A percentile compares a stretch with the other conserved stretches of the same genome.
These are phyloP conservation scores for Podospora anserina DNA, from an alignment of 495 filamentous ascomycete species.

Conservation along the genomic window DNA sequence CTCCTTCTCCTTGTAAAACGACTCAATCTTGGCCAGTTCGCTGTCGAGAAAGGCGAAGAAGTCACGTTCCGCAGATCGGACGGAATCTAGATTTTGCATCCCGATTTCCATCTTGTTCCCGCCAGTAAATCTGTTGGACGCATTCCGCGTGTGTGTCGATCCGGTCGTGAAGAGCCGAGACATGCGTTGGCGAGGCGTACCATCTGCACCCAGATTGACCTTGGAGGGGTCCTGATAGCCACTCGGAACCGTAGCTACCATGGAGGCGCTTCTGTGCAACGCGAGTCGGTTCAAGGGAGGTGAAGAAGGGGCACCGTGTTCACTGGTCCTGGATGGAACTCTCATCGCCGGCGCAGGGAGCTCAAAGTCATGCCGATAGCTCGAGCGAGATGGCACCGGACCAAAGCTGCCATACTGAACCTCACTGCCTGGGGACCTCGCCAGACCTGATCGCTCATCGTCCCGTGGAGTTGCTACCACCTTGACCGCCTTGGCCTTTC, in stretches of 20 bases:
- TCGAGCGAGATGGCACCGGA: constrained; percentile 56
- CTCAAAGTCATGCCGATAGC: constrained; percentile 45
- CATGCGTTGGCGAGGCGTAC: constrained; percentile 27
- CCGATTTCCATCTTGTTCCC: constrained; percentile 23
- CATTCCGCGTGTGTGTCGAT: constrained; percentile 20
- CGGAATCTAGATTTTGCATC: constrained; percentile 44
- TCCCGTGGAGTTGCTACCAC: neutral
- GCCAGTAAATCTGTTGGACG: constrained; percentile 15
- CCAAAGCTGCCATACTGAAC: constrained; percentile 73
- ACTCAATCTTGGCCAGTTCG: constrained; percentile 80
- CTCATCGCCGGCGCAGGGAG: constrained; percentile 74
- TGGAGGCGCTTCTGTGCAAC: constrained; percentile 28
- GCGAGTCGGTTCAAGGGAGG: constrained; percentile 15
- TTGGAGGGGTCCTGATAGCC: constrained; percentile 13
- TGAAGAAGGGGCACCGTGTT: constrained; percentile 10
- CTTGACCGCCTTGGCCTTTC: neutral
- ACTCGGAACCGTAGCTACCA: constrained; percentile 15
- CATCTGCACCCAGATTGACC: constrained; percentile 14
- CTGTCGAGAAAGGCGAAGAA: constrained; percentile 76
- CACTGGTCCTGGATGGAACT: constrained; percentile 45
- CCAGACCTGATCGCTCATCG: constrained; percentile 38
- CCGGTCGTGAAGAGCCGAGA: constrained; percentile 30
- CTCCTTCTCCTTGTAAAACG: constrained; percentile 80
- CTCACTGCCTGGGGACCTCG: constrained; percentile 31
- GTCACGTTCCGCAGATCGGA: constrained; percentile 61